phyloP scores from a whole-genome alignment of 208 protist genomes.

The Vickermania ingenoplastis region DNA sequence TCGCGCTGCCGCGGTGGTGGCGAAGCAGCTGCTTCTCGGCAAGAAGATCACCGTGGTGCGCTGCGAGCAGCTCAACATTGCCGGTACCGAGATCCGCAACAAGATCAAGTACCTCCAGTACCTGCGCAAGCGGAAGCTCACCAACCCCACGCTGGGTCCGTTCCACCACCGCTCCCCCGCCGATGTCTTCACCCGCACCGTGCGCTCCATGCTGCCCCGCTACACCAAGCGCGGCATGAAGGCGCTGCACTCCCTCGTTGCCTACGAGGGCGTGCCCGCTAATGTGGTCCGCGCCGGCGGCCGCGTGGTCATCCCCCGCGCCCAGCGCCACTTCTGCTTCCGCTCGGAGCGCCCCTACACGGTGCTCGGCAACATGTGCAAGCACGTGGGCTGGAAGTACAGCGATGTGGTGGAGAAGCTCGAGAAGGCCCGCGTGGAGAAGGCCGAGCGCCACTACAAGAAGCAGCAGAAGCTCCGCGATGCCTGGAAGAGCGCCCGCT shows the following conservation, averaged over 20 bases:
- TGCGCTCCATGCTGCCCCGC: conserved; percentile 98
- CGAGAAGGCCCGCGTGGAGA: conserved; percentile 66
- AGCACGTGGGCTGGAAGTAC: conserved; percentile 87
- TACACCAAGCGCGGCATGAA: conserved; percentile 81
- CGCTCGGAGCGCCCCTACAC: conserved; percentile 72
- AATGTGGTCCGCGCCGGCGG: conserved; percentile 60
- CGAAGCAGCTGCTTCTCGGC: conserved; percentile 96
- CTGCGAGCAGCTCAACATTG: conserved; percentile 95
- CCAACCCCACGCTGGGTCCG: conserved; percentile 96
- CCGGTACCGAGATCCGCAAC: conserved; percentile 96
- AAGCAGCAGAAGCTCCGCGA: conserved; percentile 61
- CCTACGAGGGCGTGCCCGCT: conserved; percentile 74
- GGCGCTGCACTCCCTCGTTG: conserved; percentile 61
- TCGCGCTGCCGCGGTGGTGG: conserved; percentile 94
- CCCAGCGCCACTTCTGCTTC: conserved; percentile 70
- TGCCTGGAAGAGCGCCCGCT: conserved; percentile 58
- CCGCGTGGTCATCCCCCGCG: conserved; percentile 58
- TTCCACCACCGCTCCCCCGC: conserved; percentile 97
- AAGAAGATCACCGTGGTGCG: conserved; percentile 96
- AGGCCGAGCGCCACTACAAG: conserved; percentile 49
- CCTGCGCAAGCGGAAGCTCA: conserved; percentile 94
- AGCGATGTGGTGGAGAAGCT: conserved; percentile 72
- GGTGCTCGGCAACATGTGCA: conserved; percentile 80
- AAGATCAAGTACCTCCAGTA: conserved; percentile 93
- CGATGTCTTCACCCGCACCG: conserved; percentile 91